Evolutionary conservation across 192 early-diverging fungal species (phyloP).

Genomic region (Umbelopsis ramanniana): DNA sequence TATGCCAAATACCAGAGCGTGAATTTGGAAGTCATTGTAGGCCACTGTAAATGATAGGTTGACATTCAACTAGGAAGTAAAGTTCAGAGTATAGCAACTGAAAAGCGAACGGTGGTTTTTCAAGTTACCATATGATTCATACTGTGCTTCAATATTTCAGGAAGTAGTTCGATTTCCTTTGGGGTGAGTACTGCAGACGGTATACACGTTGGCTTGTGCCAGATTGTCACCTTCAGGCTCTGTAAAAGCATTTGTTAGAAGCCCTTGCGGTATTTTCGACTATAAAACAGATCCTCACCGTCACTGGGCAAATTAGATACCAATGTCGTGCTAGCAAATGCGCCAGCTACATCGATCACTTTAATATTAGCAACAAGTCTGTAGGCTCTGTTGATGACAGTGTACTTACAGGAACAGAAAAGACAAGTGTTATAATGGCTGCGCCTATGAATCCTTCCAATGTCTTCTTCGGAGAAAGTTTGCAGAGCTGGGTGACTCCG

Average conservation of each 20-base stretch:
- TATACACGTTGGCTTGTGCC: neutral
- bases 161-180: neutral
- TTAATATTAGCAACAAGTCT: neutral
- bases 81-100: neutral
- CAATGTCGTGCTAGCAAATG: neutral
- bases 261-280: neutral
- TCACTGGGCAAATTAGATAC: neutral
- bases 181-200: neutral
- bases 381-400: too few relatives aligned
- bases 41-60: neutral
- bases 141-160: neutral
- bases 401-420: neutral
- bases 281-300: neutral
- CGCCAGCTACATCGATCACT: neutral
- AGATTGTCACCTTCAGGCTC: neutral
- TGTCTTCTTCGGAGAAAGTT: constrained; percentile 34
- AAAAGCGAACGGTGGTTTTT: neutral
- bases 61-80: neutral
- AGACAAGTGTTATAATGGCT: constrained; percentile 1
- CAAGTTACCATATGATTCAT: neutral
- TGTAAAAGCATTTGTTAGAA: neutral
- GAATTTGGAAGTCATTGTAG: constrained; percentile 64
- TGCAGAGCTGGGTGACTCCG: constrained; percentile 11
- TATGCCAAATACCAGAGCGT: constrained; percentile 78
- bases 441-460: constrained; percentile 34